Conservation (phyloP, 2,329 filamentous ascomycete species). For the Aspergillus piperis region DNA sequence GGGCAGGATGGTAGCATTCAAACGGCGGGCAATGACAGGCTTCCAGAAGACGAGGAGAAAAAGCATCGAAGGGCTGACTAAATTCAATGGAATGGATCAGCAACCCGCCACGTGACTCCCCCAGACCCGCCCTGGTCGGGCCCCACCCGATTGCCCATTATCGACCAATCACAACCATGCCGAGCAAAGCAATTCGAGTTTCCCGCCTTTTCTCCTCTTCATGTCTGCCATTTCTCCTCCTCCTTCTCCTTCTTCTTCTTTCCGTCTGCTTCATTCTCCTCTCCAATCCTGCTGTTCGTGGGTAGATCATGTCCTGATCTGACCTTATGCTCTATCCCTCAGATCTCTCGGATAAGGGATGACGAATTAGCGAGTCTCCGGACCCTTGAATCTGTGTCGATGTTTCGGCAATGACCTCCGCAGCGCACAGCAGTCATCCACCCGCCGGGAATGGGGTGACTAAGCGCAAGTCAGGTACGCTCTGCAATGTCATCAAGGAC, state of each 20-base stretch:
- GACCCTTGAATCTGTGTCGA: conserved; percentile 21
- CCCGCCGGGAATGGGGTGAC: conserved; percentile 38
- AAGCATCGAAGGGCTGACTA: background rate
- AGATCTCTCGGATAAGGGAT: conserved; percentile 3
- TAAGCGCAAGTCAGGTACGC: conserved; percentile 43
- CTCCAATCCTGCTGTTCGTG: background rate
- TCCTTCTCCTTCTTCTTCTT: background rate
- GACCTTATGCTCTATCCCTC: background rate
- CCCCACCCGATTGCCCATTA: conserved; percentile 8
- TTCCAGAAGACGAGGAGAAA: background rate
- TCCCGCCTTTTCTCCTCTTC: conserved; percentile 10
- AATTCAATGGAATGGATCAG: background rate
- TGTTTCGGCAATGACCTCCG: conserved; percentile 40
- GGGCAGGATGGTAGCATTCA: background rate
- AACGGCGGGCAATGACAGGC: background rate
- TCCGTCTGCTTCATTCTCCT: conserved; percentile 9
- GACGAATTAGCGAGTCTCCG: conserved; percentile 18
- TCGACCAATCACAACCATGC: background rate
- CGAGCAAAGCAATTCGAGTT: background rate
- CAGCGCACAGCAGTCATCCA: conserved; percentile 35
- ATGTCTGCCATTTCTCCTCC: background rate
- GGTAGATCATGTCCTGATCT: conserved; percentile 11
- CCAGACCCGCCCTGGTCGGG: conserved; percentile 7
- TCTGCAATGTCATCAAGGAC: background rate
- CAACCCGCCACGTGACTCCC: conserved; percentile 22